phyloP scores from a whole-genome alignment of 1,139 yeast species.

The Yamadazyma trypodendri region DNA sequence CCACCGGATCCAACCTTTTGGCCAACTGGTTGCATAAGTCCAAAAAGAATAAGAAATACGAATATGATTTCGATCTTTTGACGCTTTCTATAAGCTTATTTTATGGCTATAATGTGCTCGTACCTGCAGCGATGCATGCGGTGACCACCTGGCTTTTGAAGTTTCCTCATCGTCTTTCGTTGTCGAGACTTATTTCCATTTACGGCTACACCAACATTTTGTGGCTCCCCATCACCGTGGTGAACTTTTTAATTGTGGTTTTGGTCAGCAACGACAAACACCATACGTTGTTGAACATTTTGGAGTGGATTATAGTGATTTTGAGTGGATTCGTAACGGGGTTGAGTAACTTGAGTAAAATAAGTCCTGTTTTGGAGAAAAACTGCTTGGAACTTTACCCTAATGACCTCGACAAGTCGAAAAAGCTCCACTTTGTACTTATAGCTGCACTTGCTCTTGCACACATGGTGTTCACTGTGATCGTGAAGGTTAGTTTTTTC shows the following conservation, averaged over 20 bases:
- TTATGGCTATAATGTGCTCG: constrained; percentile 68
- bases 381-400: constrained; percentile 32
- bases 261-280: constrained; percentile 39
- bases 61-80: constrained; percentile 60
- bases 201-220: constrained; percentile 78
- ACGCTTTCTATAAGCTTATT: constrained; percentile 65
- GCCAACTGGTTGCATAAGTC: constrained; percentile 45
- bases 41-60: constrained; percentile 42
- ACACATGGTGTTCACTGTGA: constrained; percentile 44
- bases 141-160: constrained; percentile 44
- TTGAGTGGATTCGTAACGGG: constrained; percentile 51
- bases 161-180: constrained; percentile 38
- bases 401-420: constrained; percentile 23
- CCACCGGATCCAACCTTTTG: constrained; percentile 52
- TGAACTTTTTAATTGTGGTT: constrained; percentile 50
- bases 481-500: constrained; percentile 51
- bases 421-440: constrained; percentile 19
- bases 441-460: constrained; percentile 31
- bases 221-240: constrained; percentile 76
- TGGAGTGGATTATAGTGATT: constrained; percentile 49
- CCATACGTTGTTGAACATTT: constrained; percentile 29
- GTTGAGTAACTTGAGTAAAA: constrained; percentile 41
- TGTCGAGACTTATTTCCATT: constrained; percentile 51
- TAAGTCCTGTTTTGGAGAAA: constrained; percentile 41
- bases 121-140: constrained; percentile 56